Evolutionary conservation across 306 rosid genomes (phyloP).

Genomic region (Luffa aegyptiaca): DNA sequence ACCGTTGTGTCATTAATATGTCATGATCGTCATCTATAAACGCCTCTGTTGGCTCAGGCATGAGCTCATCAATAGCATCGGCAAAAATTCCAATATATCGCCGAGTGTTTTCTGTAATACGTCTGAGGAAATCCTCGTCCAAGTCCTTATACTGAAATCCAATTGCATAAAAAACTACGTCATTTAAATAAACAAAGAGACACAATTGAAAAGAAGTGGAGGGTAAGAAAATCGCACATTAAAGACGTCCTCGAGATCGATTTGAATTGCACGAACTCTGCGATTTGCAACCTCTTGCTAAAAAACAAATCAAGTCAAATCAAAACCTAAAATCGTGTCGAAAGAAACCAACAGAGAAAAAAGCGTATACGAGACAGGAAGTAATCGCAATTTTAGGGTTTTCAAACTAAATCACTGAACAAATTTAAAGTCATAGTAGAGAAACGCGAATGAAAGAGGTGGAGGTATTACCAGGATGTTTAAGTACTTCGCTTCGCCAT

Average conservation of each 20-base stretch:
- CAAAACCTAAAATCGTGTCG: neutral
- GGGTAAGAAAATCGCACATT: slow-evolving; percentile 26
- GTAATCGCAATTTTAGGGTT: neutral
- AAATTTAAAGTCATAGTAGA: neutral
- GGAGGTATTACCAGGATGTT: slow-evolving; percentile 46
- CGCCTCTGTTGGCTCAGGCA: slow-evolving; percentile 78
- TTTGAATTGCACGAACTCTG: slow-evolving; percentile 54
- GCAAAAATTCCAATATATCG: slow-evolving; percentile 71
- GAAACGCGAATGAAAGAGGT: neutral
- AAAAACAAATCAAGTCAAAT: slow-evolving; percentile 12
- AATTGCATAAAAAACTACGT: neutral
- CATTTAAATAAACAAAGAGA: neutral
- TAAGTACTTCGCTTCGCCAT: slow-evolving; percentile 66
- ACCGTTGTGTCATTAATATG: slow-evolving; percentile 87
- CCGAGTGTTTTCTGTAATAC: slow-evolving; percentile 76
- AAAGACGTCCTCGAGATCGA: slow-evolving; percentile 71
- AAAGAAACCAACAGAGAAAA: neutral
- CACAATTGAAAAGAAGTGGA: neutral
- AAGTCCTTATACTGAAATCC: slow-evolving; percentile 57
- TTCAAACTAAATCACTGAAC: neutral
- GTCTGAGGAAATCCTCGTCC: slow-evolving; percentile 73
- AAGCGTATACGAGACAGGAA: neutral
- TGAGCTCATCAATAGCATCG: slow-evolving; percentile 73
- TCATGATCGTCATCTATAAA: slow-evolving; percentile 91
- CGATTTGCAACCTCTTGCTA: slow-evolving; percentile 95